These are phyloP conservation scores for Metschnikowia gelsemii DNA, from an alignment of 805 yeast species.

Conservation along the genomic window DNA sequence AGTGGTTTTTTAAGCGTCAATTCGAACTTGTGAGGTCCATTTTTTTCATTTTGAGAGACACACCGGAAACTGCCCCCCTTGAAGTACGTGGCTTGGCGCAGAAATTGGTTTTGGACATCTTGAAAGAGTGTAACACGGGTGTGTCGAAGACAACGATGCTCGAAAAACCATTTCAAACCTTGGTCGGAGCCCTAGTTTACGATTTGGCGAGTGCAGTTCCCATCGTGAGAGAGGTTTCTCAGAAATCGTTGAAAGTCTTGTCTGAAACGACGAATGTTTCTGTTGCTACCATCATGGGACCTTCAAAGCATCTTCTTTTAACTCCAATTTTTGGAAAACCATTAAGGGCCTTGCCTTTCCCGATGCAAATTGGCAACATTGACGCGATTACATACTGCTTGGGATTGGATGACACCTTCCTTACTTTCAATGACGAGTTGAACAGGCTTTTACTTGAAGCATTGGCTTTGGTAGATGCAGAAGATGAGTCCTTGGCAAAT, in stretches of 20 bases:
- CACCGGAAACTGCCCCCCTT: conserved; percentile 83
- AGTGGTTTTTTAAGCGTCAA: conserved; percentile 76
- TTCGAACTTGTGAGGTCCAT: conserved; percentile 83
- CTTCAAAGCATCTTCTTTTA: conserved; percentile 76
- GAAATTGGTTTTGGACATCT: conserved; percentile 58
- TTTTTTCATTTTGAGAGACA: conserved; percentile 86
- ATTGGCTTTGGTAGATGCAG: conserved; percentile 92
- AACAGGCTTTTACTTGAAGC: conserved; percentile 86
- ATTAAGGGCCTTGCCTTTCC: conserved; percentile 91
- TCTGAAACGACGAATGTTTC: conserved; percentile 71
- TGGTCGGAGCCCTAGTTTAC: conserved; percentile 86
- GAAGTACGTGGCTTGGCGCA: conserved; percentile 73
- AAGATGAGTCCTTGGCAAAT: conserved; percentile 90
- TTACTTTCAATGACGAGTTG: conserved; percentile 86
- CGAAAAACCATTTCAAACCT: conserved; percentile 73
- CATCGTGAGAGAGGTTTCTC: conserved; percentile 79
- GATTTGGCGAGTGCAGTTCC: conserved; percentile 89
- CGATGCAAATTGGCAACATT: conserved; percentile 97
- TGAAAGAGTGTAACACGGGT: conserved; percentile 62
- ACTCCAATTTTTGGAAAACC: conserved; percentile 98
- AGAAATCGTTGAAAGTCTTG: conserved; percentile 61
- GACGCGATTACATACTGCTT: conserved; percentile 95
- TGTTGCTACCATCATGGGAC: conserved; percentile 71
- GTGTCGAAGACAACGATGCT: conserved; percentile 60
- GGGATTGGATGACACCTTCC: conserved; percentile 73